Evolutionary conservation across 805 yeast genomes (phyloP).

Genomic region (Nakazawaea populi): DNA sequence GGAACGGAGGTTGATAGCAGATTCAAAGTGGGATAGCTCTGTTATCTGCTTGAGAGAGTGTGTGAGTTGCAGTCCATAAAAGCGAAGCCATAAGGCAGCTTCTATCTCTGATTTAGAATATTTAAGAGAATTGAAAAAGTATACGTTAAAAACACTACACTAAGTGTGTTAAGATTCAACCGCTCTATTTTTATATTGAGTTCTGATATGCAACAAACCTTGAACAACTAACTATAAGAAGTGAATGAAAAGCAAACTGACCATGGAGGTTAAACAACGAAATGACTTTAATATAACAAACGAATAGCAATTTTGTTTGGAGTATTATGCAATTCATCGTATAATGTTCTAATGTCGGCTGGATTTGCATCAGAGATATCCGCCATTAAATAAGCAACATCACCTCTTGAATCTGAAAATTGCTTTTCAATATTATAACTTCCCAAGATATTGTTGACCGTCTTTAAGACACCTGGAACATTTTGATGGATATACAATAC

Average conservation of each 20-base stretch:
- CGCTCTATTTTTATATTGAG: no score
- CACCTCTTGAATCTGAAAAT: slow-evolving; percentile 95
- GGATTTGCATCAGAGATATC: slow-evolving; percentile 83
- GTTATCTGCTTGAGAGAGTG: no score
- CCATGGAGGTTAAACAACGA: neutral
- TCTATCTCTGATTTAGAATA: no score
- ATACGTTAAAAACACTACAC: no score
- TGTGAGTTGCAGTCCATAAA: no score
- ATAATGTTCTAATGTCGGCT: slow-evolving; percentile 77
- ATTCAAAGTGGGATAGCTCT: no score
- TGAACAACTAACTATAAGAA: no score
- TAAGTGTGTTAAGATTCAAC: no score
- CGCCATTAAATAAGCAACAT: slow-evolving; percentile 96
- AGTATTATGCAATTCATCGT: slow-evolving; percentile 82
- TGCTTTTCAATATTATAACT: slow-evolving; percentile 96
- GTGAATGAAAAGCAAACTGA: neutral
- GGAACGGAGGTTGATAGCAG: no score
- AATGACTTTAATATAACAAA: slow-evolving; percentile 57
- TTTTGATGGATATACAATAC: slow-evolving; percentile 94
- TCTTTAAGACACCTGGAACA: slow-evolving; percentile 97
- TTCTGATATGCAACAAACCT: no score
- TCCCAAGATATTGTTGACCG: slow-evolving; percentile 92
- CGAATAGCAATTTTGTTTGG: slow-evolving; percentile 90
- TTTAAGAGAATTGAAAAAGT: no score
- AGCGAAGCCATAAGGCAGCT: no score